These are phyloP conservation scores for Colletotrichum falcatum DNA, from an alignment of 2,329 filamentous ascomycete genomes.

Conservation along the genomic window DNA sequence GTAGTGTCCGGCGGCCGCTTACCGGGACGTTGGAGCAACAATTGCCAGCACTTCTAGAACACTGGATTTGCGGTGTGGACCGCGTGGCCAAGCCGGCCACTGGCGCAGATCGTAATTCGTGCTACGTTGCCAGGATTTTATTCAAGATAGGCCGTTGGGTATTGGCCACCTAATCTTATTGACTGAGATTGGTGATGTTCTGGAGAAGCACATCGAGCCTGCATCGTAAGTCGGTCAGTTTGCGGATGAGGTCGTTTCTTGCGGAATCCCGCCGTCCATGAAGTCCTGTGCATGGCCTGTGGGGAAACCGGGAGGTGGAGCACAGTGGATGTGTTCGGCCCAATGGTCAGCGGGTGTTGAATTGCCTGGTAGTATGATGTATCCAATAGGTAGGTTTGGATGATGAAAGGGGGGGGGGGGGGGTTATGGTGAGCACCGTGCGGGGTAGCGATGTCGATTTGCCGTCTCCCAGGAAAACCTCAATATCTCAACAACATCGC, in stretches of 20 bases:
- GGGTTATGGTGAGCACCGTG: constrained; percentile 16
- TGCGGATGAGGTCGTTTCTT: constrained; percentile 4
- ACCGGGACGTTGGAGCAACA: constrained; percentile 26
- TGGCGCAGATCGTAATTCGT: constrained; percentile 4
- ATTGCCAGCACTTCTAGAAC: constrained; percentile 30
- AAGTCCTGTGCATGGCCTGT: constrained; percentile 16
- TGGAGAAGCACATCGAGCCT: background rate
- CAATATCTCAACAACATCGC: background rate
- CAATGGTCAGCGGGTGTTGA: constrained; percentile 11
- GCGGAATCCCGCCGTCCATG: constrained; percentile 19
- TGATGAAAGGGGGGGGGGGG: constrained; percentile 2
- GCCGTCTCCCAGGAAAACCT: background rate
- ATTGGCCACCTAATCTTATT: constrained; percentile 9
- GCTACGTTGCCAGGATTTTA: constrained; percentile 2
- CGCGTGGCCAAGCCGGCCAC: constrained; percentile 7
- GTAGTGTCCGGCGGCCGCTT: constrained; percentile 17
- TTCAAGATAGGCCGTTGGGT: constrained; percentile 2
- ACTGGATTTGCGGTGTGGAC: constrained; percentile 29
- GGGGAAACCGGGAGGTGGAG: constrained; percentile 20
- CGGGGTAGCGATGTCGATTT: constrained; percentile 14
- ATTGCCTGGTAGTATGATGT: background rate
- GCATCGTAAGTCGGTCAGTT: background rate
- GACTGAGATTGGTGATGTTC: background rate
- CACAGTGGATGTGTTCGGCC: constrained; percentile 21
- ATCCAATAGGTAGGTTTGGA: constrained; percentile 10